Percentiles rank a stretch among this genome's conserved stretches.
Conservation (phyloP, 805 yeast species). For the Hanseniaspora pseudoguilliermondii region DNA sequence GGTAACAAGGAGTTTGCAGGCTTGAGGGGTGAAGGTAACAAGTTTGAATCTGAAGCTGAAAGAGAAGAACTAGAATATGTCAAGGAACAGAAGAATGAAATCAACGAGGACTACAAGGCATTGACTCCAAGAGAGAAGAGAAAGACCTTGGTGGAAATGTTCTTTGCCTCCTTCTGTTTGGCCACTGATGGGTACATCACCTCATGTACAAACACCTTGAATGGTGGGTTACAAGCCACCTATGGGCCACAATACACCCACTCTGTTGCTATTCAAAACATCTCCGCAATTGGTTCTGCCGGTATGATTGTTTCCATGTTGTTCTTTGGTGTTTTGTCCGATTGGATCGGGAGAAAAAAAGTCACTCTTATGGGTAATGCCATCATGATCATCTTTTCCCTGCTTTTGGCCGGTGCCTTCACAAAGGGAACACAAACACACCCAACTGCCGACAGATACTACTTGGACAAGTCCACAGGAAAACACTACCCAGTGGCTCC, state of each 20-base stretch:
- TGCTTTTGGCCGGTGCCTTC: constrained; percentile 78
- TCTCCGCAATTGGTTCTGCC: constrained; percentile 77
- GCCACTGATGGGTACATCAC: constrained; percentile 90
- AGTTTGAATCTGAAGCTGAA: constrained; percentile 1
- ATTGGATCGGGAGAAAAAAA: constrained; percentile 62
- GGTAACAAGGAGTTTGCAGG: constrained; percentile 8
- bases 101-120: neutral
- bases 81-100: neutral
- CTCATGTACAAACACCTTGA: constrained; percentile 66
- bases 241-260: constrained; percentile 51
- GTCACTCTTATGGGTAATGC: constrained; percentile 74
- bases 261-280: constrained; percentile 64
- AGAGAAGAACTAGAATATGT: neutral
- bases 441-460: constrained; percentile 11
- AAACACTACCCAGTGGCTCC: constrained; percentile 31
- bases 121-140: constrained; percentile 4
- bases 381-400: constrained; percentile 63
- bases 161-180: constrained; percentile 31
- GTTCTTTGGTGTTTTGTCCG: constrained; percentile 67
- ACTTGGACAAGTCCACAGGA: constrained; percentile 25
- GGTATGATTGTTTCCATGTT: constrained; percentile 87
- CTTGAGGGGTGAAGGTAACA: neutral
- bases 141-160: constrained; percentile 10
- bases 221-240: constrained; percentile 51
- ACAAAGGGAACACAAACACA: constrained; percentile 37